Percentiles rank a stretch among this genome's conserved stretches.
Conservation (phyloP, 2,329 filamentous ascomycete species). For the Xylaria multiplex region DNA sequence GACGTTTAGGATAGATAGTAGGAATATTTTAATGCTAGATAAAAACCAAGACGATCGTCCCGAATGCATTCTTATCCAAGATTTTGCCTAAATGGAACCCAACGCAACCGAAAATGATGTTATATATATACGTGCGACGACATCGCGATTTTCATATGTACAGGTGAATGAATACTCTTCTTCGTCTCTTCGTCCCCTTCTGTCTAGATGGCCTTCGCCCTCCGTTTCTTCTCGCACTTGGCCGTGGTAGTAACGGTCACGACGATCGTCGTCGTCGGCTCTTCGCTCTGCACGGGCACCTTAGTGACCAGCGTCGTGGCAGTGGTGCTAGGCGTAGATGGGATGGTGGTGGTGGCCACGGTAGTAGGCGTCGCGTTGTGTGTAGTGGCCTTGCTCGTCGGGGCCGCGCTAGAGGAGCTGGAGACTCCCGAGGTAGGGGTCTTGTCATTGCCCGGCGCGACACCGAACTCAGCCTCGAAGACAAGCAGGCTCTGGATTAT, state of each 20-base stretch:
- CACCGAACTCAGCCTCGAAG: conserved; percentile 28
- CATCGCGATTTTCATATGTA: conserved; percentile 27
- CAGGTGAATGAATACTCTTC: conserved; percentile 4
- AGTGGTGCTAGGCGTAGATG: not conserved
- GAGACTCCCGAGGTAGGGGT: not conserved
- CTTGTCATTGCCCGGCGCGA: conserved; percentile 3
- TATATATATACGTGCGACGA: conserved; percentile 31
- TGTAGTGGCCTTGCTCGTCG: too few species aligned
- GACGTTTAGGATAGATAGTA: too few species aligned
- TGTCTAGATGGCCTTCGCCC: not conserved
- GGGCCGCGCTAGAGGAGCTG: too few species aligned
- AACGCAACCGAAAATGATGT: not conserved
- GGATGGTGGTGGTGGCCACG: not conserved
- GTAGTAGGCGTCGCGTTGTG: too few species aligned
- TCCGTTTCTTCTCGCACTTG: conserved; percentile 7
- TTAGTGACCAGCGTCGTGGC: too few species aligned
- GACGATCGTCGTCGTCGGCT: too few species aligned
- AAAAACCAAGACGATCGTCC: not conserved
- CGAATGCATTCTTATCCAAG: not conserved
- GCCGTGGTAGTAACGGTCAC: too few species aligned
- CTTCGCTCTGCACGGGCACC: too few species aligned
- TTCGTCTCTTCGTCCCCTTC: not conserved
- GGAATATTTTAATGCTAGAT: too few species aligned
- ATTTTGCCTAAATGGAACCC: conserved; percentile 4
- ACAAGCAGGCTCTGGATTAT: conserved; percentile 54